Base-by-base conservation (phyloP, 2,329 filamentous ascomycete genomes). In the Aspergillus sp. region DNA sequence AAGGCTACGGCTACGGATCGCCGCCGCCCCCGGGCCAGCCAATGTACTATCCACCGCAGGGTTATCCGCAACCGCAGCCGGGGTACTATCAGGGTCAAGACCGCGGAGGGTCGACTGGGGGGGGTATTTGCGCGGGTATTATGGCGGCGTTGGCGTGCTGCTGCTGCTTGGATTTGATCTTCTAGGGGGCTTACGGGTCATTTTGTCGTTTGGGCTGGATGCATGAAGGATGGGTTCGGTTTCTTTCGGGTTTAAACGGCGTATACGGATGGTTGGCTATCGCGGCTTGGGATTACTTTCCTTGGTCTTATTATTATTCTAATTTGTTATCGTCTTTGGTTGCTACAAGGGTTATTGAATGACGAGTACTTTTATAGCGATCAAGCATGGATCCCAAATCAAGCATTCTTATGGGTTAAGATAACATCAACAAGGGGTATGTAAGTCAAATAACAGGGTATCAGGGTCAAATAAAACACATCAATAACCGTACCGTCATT, bases 91-190 rank as follows among this genome's bases (percentile, higher is more conserved):
- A 61, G 12, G 60, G 66, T 44, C 15, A 39, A 17, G 61, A 68
- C 33, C 62, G 62, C 43, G 59, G 60, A 5, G 55, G 60, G 10
- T 59, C 59, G 5, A 55, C 55, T 3, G 61, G 58, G 10, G 64
- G 66, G 7, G 73, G 73, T 2, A 65, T 73, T 27, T 76, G 74
- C 47, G 72, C 73, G 1, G 74, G 73, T 59, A 62, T 76, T 13
- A 58, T 74, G 55, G 73, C 70, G 42, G 73, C 70, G 15, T 46
- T 75, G 48, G 73, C 74, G 7, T 74, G 73, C 53, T 76, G 74
- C 55, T 76, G 74, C 57, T 76, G 74, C 60, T 65, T 76, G 62
- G 73, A 75, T 62, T 66, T 71, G 44, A 55, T 73, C 45, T 73
- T 72, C 49, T 71, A 66, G 45, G 20, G 6, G 15, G 7, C 19